These are phyloP conservation scores for Fusarium devonianum DNA, from an alignment of 2,329 filamentous ascomycete genomes.

Conservation along the genomic window DNA sequence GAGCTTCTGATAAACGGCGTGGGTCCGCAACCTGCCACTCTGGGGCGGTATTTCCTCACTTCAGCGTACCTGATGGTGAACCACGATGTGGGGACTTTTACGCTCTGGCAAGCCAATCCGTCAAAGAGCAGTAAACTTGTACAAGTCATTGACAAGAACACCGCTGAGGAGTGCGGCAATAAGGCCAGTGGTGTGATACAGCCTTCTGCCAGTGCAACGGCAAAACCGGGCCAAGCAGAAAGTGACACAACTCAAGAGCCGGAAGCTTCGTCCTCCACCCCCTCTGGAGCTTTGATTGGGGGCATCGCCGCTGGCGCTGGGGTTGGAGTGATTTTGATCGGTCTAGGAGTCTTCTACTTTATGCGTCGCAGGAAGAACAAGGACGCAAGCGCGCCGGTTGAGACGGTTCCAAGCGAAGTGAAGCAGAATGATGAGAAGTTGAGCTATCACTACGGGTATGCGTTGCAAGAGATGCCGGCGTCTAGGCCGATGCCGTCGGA, in stretches of 20 bases:
- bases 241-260: neutral
- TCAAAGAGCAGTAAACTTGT: conserved; percentile 20
- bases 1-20: conserved; percentile 41
- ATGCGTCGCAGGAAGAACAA: neutral
- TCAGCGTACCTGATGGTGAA: conserved; percentile 49
- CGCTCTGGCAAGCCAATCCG: conserved; percentile 47
- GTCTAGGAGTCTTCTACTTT: conserved; percentile 7
- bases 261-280: neutral
- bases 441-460: conserved; percentile 1
- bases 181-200: conserved; percentile 17
- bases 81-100: conserved; percentile 44
- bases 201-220: conserved; percentile 3
- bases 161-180: conserved; percentile 7
- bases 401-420: neutral
- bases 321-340: conserved; percentile 3
- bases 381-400: neutral
- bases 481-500: neutral
- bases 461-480: conserved; percentile 6
- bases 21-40: conserved; percentile 28
- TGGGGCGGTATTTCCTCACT: conserved; percentile 47
- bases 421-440: neutral
- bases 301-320: conserved; percentile 14
- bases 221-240: neutral
- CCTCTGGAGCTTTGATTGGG: conserved; percentile 9
- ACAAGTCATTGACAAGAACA: conserved; percentile 14